Evolutionary conservation across 768 basidiomycete genomes (phyloP).

Genomic region (Kwoniella pini): DNA sequence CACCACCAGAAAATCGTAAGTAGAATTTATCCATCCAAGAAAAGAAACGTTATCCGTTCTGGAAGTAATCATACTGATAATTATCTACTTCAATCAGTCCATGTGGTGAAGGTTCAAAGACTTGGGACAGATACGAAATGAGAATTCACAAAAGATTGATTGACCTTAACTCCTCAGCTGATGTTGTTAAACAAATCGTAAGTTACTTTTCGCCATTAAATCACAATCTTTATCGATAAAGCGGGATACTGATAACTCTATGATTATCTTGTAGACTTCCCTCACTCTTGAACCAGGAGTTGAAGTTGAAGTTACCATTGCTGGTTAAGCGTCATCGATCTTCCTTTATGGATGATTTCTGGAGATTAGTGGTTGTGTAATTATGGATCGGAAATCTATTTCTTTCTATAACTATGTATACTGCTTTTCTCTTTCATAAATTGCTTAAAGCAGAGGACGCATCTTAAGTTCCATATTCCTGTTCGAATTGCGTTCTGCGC

Average conservation of each 20-base stretch:
- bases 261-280: slow-evolving; percentile 72
- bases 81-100: slow-evolving; percentile 62
- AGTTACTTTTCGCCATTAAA: slow-evolving; percentile 55
- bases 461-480: too few species aligned
- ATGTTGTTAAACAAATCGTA: slow-evolving; percentile 99
- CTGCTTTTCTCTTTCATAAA: too few species aligned
- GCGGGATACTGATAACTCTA: neutral
- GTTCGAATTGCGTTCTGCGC: too few species aligned
- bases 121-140: slow-evolving; percentile 99
- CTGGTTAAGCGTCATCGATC: slow-evolving; percentile 41
- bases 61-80: neutral
- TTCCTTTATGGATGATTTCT: neutral
- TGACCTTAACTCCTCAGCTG: slow-evolving; percentile 96
- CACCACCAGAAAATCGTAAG: slow-evolving; percentile 98
- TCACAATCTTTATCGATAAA: too few species aligned
- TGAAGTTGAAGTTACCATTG: slow-evolving; percentile 98
- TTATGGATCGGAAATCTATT: too few species aligned
- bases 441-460: too few species aligned
- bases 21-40: slow-evolving; percentile 18
- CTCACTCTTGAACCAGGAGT: slow-evolving; percentile 99
- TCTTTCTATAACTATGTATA: too few species aligned
- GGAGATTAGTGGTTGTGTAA: neutral
- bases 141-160: slow-evolving; percentile 99
- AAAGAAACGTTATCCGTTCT: too few species aligned
- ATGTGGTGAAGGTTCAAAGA: slow-evolving; percentile 99